A percentile compares a stretch with the other conserved stretches of the same genome.
These are phyloP conservation scores for Melocanna baccifera DNA, from an alignment of 176 grass and related monocot genomes.

Conservation along the genomic window DNA sequence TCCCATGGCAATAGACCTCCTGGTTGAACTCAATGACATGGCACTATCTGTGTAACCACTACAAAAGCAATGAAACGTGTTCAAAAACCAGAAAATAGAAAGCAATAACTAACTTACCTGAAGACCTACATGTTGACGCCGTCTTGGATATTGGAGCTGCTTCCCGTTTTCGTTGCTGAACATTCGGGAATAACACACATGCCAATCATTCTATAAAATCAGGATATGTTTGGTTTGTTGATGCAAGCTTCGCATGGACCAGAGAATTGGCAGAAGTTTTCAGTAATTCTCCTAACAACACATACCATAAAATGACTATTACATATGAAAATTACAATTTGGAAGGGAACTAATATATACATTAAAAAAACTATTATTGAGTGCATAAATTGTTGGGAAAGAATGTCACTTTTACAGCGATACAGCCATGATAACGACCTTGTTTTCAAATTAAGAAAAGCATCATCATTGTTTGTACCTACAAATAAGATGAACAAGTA, in stretches of 20 bases:
- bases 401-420: constrained; percentile 54
- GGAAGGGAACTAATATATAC: not conserved
- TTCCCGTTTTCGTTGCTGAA: too few species aligned
- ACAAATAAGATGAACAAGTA: constrained; percentile 32
- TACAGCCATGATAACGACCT: constrained; percentile 43
- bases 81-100: too few species aligned
- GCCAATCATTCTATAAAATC: too few species aligned
- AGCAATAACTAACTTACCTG: too few species aligned
- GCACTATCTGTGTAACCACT: too few species aligned
- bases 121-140: too few species aligned
- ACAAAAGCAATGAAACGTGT: too few species aligned
- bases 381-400: constrained; percentile 55
- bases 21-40: too few species aligned
- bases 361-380: constrained; percentile 43
- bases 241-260: not conserved
- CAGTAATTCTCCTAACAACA: not conserved
- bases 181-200: too few species aligned
- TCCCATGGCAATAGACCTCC: too few species aligned
- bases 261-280: not conserved
- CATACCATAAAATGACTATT: not conserved
- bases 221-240: too few species aligned
- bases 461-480: constrained; percentile 48
- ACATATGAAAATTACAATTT: not conserved
- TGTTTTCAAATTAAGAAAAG: constrained; percentile 61
- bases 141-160: too few species aligned